Base-by-base conservation (phyloP, 2,329 filamentous ascomycete genomes). In the Orbilia ellipsospora region DNA sequence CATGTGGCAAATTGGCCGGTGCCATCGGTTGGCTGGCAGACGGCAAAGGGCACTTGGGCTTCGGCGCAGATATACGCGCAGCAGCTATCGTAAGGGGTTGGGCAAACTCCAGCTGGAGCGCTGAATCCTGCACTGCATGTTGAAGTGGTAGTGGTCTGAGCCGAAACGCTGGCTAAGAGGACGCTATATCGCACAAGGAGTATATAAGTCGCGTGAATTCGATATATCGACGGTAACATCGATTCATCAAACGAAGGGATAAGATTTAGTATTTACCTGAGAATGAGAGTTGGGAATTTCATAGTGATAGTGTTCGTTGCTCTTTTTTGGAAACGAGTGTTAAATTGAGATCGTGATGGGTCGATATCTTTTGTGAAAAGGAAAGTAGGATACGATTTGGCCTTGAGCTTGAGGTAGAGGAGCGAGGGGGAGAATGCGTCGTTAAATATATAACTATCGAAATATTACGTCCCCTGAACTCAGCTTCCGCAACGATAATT, bases 21-120 rank as follows among this genome's bases (percentile, higher is more conserved):
- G n/a, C 54, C 60, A n/a, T 64, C 54, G 15, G 60, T 73, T 5
- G 60, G 52, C 40, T 65, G 68, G 45, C 68, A 73, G 45, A 73
- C 52, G 6, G 15, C 28, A 54, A 65, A 73, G 2, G 68, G 68
- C 4, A 73, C 68, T 55, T 73, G 68, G 13, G 68, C 68, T 50
- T 73, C 68, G 7, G 16, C 60, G 36, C 68, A 73, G 55, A 73
- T 42, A 40, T 44, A 73, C n/a, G 60, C 61, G 15, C 68, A 73
- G 36, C 68, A 73, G 28, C 42, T 20, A 26, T 73, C 61, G 48
- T 73, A 73, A 8, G 45, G 15, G n/a, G 68, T 73, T 4, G 68
- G 68, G 16, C 68, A 73, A 5, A 61, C 67, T 7, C 67, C 67
- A 1, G 52, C 68, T 0, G 61, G 52, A 42, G 68, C 68, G 16